Evolutionary conservation across 164 flowering plant species (phyloP).

Genomic region (Pachysandra terminalis): DNA sequence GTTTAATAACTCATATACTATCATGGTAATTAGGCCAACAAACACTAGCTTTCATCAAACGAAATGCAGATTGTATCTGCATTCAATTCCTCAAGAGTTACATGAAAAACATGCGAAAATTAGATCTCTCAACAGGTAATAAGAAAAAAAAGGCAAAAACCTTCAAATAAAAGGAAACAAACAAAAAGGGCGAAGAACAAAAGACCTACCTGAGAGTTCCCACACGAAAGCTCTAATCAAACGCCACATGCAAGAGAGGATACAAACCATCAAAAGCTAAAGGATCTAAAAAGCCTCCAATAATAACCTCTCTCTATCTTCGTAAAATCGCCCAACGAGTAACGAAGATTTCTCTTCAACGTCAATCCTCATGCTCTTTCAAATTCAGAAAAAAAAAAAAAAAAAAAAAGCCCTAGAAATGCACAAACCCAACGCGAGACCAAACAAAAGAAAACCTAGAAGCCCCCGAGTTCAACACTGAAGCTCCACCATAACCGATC

Average conservation of each 20-base stretch:
- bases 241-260: neutral
- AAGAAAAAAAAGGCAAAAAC: neutral
- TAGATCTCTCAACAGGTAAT: neutral
- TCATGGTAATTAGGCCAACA: neutral
- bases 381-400: neutral
- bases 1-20: too few relatives aligned
- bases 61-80: neutral
- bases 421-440: neutral
- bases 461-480: neutral
- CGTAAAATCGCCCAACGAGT: constrained; percentile 2
- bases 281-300: constrained; percentile 9
- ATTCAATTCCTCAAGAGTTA: neutral
- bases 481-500: neutral
- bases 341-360: neutral
- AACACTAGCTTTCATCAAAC: neutral
- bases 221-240: constrained; percentile 23
- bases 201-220: constrained; percentile 10
- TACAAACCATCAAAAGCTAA: neutral
- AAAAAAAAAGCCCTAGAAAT: constrained; percentile 3
- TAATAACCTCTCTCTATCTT: neutral
- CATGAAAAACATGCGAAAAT: neutral
- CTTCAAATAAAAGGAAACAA: neutral
- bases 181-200: constrained; percentile 9
- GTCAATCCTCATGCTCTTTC: constrained; percentile 13
- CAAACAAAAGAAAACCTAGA: constrained; percentile 1